Evolutionary conservation across 2,329 filamentous ascomycete species (phyloP), one percentile per base, ranked within the genome.

Genomic region (Xenoacremonium recifei): DNA sequence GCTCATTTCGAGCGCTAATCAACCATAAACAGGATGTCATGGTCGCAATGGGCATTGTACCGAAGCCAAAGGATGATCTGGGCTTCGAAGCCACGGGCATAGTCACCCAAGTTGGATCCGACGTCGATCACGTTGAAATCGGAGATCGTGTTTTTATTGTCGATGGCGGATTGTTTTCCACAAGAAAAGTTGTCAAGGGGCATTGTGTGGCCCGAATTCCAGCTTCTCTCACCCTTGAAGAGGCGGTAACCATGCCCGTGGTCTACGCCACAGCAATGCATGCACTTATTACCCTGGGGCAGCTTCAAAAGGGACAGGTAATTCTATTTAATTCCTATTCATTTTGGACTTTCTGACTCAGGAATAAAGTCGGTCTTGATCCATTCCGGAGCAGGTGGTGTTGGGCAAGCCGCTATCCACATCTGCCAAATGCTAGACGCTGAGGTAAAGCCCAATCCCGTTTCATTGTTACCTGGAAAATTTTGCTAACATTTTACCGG

Each of bases 171-270:
- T 47, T 39, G 32, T 57, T 39, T 58, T 61, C 40, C 6, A 65
- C 57, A 6, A 57, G 44, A 36, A 57, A 51, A 49, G 50, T 20
- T 45, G 44, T 3, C 39, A 45, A n/a, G 47, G 47, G 16, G 16
- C 10, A 32, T 10, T 40, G 30, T n/a, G 53, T 56, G 0, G 55
- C 48, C 31, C 53, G 55, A 6, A 66, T 74, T 6, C 65, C 66
- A 0, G 55, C 58, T 5, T 29, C 29, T 17, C 54, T 71, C 45
- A 45, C 37, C 2, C 66, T 67, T n/a, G 57, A 60, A 5, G 52
- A 59, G 3, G 68, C 61, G 1, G 64, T 61, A 2, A 58, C 63
- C 0, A 51, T 70, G 29, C 64, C 64, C 0, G 40, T 61, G 1
- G 55, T 57, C 1, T 69, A 51, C 37, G 30, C 37, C 2, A 71